phyloP scores from a whole-genome alignment of 2,329 filamentous ascomycete species.

The Sporothrix inflata region DNA sequence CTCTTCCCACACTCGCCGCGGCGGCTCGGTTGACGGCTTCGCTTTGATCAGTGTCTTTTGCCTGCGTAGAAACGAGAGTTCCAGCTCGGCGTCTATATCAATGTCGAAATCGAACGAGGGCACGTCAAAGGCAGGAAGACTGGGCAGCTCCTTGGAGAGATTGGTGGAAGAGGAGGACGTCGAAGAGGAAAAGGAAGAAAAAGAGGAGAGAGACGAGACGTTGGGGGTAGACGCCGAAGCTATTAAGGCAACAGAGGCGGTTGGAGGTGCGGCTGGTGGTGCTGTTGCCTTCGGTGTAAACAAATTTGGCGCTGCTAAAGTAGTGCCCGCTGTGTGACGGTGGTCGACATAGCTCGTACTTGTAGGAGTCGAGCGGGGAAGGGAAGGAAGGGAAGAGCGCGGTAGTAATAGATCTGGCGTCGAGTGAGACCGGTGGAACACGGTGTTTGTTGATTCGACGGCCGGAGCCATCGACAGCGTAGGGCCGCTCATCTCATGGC shows the following conservation, averaged over 20 bases:
- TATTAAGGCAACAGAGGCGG: constrained; percentile 19
- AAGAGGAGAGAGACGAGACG: constrained; percentile 15
- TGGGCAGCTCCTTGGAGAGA: constrained; percentile 43
- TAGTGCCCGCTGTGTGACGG: constrained; percentile 29
- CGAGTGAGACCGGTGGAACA: constrained; percentile 44
- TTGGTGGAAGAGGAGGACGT: not conserved
- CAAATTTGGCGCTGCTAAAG: constrained; percentile 28
- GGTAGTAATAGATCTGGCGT: constrained; percentile 39
- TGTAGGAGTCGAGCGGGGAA: constrained; percentile 21
- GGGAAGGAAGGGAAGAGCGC: constrained; percentile 34
- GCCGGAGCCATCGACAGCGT: constrained; percentile 47
- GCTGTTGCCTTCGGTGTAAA: constrained; percentile 23
- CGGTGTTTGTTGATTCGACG: constrained; percentile 43
- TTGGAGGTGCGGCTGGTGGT: constrained; percentile 10
- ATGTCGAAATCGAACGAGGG: constrained; percentile 57
- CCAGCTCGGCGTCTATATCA: constrained; percentile 49
- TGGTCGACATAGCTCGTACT: constrained; percentile 23
- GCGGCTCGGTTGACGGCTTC: not conserved
- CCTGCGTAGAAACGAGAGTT: constrained; percentile 36
- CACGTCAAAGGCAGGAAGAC: constrained; percentile 53
- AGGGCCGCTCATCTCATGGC: constrained; percentile 50
- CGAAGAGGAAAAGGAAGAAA: constrained; percentile 16
- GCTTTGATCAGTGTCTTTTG: not conserved
- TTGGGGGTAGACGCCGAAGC: constrained; percentile 24
- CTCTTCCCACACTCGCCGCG: constrained; percentile 33